Base-by-base conservation (phyloP, 225 moss, liverwort and hornwort genomes). In the Antitrichia curtipendula region DNA sequence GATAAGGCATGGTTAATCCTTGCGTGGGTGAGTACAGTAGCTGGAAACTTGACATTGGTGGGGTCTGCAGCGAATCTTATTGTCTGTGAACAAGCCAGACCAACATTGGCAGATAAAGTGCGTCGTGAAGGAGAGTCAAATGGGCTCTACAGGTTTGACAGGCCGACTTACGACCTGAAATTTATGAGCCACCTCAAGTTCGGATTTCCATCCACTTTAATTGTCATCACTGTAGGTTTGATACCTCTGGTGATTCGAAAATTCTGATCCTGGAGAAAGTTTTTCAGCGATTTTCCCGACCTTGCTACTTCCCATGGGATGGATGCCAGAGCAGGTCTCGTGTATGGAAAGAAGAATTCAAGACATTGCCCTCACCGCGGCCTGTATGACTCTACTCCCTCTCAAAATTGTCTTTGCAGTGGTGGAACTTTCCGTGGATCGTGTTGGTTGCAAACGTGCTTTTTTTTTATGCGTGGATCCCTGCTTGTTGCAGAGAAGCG, bases 11-110 rank as follows among this genome's bases (percentile, higher is more conserved):
- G 98, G 98, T 64, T 98, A 82, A 93, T 97, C 28, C 81, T 98
- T 57, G 95, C 97, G n/a, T 98, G 97, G 98, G 98, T 98, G 74
- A 98, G 98, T 72, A 98, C 98, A 43, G 98, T 97, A 65, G 98
- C 98, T 71, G 98, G 98, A 60, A 98, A 98, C 80, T 66, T 98
- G 77, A 98, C 98, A 23, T 81, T 98, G 78, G 80, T 98, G 17
- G 97, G 98, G 8, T 98, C 98, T 38, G 97, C 97, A 66, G 98
- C 98, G 50, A 97, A 97, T 34, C 87, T 98, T 21, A 97, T 98
- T 20, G 97, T 98, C 25, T 93, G 91, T 84, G 98, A 98, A 87
- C 91, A 98, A 91, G 98, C 98, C 43, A 92, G 95, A 79, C 88
- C 87, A 41, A 86, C 93, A 62, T 34, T 81, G 13, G 71, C 66